Base-by-base conservation (phyloP, 2,329 filamentous ascomycete species). In the Arthrinium phaeospermum region DNA sequence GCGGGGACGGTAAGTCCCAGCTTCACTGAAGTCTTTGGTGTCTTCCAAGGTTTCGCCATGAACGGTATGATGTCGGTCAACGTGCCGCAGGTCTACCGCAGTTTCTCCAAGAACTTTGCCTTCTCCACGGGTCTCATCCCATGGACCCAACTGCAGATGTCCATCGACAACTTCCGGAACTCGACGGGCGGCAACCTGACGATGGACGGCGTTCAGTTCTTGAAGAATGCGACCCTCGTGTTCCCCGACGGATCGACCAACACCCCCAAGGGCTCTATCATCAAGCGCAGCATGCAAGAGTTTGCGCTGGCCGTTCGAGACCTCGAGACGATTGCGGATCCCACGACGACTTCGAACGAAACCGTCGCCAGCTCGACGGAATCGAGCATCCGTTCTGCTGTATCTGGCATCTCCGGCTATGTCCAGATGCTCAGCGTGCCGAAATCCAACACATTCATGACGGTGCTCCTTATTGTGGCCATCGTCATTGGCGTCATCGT, bases 31-130 rank as follows among this genome's bases (percentile, higher is more conserved):
- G 91, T 97, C 68, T 89, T 98, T 76, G 91, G 92, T 74, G 97
- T 94, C 90, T 98, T 98, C 82, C 95, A 98, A 83, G 92, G 93
- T 69, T 93, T 98, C 87, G 95, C 96, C 41, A 93, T 96, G 86
- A 98, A 96, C 82, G 95, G 96, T 75, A 98, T 98, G 96, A 88
- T 98, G 81, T 97, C 94, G 73, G 95, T 97, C 77, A 90, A 92
- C 77, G 95, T 98, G 76, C 96, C 96, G 4, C 86, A 90, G 47
- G 91, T 98, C 49, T 98, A 98, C 85, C 91, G 92, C 76, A 96
- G 91, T 81, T 99, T 98, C 83, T 86, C 93, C 74, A 94, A 94
- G 84, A 98, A 98, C 84, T 98, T 99, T 81, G 95, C 88, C 67
- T 98, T 98, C 86, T 96, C 94, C 75, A 93, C 92, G 41, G 95